A percentile compares a stretch with the other conserved stretches of the same genome.
These are phyloP conservation scores for Gossypium rotundifolium DNA, from an alignment of 345 rosid genomes.

Conservation along the genomic window DNA sequence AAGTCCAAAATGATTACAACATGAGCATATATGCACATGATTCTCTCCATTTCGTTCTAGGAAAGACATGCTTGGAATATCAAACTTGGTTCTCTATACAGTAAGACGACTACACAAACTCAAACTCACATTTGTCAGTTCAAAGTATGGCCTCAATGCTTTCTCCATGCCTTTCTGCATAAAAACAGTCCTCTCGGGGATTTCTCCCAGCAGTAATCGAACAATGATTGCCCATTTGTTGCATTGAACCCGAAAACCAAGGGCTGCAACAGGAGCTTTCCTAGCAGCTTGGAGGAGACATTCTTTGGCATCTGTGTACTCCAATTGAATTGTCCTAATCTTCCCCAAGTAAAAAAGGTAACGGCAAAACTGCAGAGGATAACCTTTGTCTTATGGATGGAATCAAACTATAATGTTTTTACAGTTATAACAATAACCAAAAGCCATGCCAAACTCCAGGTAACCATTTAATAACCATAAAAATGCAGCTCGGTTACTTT, in stretches of 20 bases:
- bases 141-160: conserved; percentile 57
- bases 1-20: background rate
- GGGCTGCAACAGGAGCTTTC: conserved; percentile 48
- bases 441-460: background rate
- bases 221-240: conserved; percentile 58
- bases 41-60: background rate
- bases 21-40: background rate
- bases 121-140: conserved; percentile 50
- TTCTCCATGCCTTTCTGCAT: conserved; percentile 63
- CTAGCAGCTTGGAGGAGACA: conserved; percentile 59
- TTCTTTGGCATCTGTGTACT: conserved; percentile 57
- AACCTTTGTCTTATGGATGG: background rate
- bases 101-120: background rate
- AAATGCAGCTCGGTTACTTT: background rate
- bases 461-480: background rate
- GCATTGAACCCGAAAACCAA: conserved; percentile 51
- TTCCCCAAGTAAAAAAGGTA: conserved; percentile 55
- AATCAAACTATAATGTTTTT: background rate
- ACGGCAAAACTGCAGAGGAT: conserved; percentile 41
- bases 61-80: background rate
- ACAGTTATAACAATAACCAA: background rate
- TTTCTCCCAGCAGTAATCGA: conserved; percentile 46
- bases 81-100: background rate
- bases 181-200: conserved; percentile 53
- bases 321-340: conserved; percentile 56